Evolutionary conservation across 2,329 filamentous ascomycete genomes (phyloP).

Genomic region (Diaporthe capsici): DNA sequence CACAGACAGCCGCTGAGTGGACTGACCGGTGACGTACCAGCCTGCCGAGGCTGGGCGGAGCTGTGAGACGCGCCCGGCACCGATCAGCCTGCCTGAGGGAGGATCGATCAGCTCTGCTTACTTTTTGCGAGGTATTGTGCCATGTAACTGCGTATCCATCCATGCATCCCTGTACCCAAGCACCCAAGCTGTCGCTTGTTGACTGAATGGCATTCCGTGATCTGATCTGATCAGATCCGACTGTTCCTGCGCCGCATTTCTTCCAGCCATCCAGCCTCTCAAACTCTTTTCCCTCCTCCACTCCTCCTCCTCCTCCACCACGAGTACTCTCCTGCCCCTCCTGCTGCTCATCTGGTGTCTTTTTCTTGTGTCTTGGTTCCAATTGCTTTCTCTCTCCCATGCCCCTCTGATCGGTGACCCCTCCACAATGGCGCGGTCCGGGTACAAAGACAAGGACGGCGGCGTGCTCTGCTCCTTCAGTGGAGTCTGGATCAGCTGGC

Average conservation of each 20-base stretch:
- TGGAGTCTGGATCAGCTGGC: constrained; percentile 91
- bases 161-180: background rate
- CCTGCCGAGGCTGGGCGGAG: constrained; percentile 29
- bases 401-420: background rate
- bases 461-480: constrained; percentile 76
- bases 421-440: constrained; percentile 56
- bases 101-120: constrained; percentile 20
- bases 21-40: constrained; percentile 13
- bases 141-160: constrained; percentile 1
- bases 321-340: background rate
- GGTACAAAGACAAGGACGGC: constrained; percentile 77
- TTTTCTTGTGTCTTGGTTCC: background rate
- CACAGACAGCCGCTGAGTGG: constrained; percentile 15
- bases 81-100: background rate
- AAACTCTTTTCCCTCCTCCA: too few species aligned
- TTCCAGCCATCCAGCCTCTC: background rate
- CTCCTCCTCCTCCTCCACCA: background rate
- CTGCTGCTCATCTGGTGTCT: background rate
- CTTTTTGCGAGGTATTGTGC: background rate
- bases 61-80: constrained; percentile 15
- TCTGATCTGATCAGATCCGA: constrained; percentile 21
- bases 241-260: constrained; percentile 11
- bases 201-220: constrained; percentile 3
- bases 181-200: background rate
- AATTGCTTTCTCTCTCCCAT: background rate